phyloP scores from a whole-genome alignment of 306 rosid genomes.

The Vigna hirtella region DNA sequence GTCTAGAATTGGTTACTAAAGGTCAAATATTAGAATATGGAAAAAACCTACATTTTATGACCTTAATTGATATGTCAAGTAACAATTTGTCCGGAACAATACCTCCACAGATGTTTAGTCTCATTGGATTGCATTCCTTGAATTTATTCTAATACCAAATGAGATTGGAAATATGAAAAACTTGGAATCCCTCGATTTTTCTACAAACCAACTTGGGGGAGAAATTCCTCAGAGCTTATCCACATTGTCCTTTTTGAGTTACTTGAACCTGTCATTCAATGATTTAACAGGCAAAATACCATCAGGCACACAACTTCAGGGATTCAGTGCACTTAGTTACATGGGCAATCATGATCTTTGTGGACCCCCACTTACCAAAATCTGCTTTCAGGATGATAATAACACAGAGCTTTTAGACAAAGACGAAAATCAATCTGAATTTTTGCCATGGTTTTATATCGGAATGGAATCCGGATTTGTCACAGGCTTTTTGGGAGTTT shows the following conservation, averaged over 20 bases:
- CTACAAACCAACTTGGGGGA: not conserved
- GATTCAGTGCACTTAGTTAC: constrained; percentile 3
- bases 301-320: constrained; percentile 28
- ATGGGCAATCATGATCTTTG: constrained; percentile 28
- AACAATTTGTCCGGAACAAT: too few species aligned
- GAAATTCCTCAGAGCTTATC: constrained; percentile 45
- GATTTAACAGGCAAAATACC: constrained; percentile 44
- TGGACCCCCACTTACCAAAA: not conserved
- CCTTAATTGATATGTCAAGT: too few species aligned
- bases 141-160: not conserved
- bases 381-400: not conserved
- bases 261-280: constrained; percentile 49
- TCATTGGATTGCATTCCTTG: not conserved
- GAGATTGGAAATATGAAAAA: not conserved
- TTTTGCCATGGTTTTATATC: constrained; percentile 1
- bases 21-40: not conserved
- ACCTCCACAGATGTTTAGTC: not conserved
- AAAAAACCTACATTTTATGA: too few species aligned
- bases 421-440: not conserved
- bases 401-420: not conserved
- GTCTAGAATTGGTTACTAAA: not conserved
- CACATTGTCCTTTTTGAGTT: constrained; percentile 19
- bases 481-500: not conserved
- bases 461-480: constrained; percentile 39
- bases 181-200: not conserved